Percentiles rank a stretch among this genome's conserved stretches.
Conservation (phyloP, 148 eudicot species). For the Rhododendron kiyosumense region DNA sequence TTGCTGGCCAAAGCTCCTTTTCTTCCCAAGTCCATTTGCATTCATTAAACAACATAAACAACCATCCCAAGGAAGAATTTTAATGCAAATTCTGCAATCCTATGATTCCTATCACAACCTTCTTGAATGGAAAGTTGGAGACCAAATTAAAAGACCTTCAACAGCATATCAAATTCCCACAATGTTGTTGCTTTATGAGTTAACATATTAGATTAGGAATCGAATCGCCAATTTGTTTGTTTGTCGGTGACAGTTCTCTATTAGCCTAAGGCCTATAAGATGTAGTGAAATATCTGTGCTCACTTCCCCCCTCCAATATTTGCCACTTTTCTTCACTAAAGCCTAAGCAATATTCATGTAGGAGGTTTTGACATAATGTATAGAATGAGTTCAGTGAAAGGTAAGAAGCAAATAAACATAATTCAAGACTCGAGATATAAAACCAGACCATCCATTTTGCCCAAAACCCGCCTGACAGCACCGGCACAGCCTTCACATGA, state of each 20-base stretch:
- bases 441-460: constrained; percentile 81
- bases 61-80: neutral
- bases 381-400: neutral
- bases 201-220: neutral
- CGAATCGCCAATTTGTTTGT: neutral
- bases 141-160: neutral
- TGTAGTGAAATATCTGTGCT: neutral
- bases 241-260: neutral
- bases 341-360: neutral
- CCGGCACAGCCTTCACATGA: constrained; percentile 88
- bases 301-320: neutral
- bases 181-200: neutral
- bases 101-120: neutral
- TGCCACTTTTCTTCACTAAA: neutral
- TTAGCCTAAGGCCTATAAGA: neutral
- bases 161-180: neutral
- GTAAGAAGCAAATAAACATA: neutral
- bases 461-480: constrained; percentile 79
- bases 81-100: neutral
- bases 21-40: neutral
- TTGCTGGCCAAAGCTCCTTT: neutral
- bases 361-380: neutral
- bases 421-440: neutral
- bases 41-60: neutral
- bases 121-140: neutral